Conservation (phyloP, 768 basidiomycete genomes). For the Tulasnella sp. region DNA sequence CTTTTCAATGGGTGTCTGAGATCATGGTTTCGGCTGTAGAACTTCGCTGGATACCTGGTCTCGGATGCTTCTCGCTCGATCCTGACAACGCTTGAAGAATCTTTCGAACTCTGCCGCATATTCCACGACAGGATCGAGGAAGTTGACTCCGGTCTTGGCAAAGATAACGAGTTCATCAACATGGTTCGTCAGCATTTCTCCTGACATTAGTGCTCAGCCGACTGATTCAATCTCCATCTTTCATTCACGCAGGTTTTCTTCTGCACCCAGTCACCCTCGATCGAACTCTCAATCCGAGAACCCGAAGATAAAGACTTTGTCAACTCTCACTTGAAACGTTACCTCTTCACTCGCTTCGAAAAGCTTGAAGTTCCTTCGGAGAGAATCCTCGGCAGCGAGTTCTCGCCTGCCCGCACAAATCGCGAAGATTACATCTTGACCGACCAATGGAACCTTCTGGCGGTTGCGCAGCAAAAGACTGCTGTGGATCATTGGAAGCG, state of each 20-base stretch:
- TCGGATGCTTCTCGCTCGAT: conserved; percentile 64
- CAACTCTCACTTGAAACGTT: conserved; percentile 60
- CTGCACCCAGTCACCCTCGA: conserved; percentile 55
- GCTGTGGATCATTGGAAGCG: conserved; percentile 72
- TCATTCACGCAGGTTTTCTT: conserved; percentile 62
- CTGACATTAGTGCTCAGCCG: not conserved
- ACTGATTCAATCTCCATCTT: not conserved
- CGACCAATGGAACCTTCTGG: conserved; percentile 59
- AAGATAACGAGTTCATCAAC: conserved; percentile 54
- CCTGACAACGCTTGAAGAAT: conserved; percentile 59
- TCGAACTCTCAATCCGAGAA: conserved; percentile 56
- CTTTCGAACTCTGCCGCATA: conserved; percentile 74
- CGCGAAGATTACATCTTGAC: conserved; percentile 54
- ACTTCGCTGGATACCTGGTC: conserved; percentile 70
- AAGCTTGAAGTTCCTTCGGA: conserved; percentile 52
- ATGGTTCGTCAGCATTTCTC: conserved; percentile 49
- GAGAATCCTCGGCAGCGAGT: conserved; percentile 33
- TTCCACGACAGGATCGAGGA: conserved; percentile 71
- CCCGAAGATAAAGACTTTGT: conserved; percentile 57
- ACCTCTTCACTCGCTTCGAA: conserved; percentile 51
- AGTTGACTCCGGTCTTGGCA: conserved; percentile 34
- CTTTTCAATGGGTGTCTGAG: not conserved
- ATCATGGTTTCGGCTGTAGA: conserved; percentile 45
- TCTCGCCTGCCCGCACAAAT: conserved; percentile 33
- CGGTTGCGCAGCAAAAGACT: conserved; percentile 60